These are phyloP conservation scores for Umbellularia californica DNA, from an alignment of 164 flowering plant genomes.

Conservation along the genomic window DNA sequence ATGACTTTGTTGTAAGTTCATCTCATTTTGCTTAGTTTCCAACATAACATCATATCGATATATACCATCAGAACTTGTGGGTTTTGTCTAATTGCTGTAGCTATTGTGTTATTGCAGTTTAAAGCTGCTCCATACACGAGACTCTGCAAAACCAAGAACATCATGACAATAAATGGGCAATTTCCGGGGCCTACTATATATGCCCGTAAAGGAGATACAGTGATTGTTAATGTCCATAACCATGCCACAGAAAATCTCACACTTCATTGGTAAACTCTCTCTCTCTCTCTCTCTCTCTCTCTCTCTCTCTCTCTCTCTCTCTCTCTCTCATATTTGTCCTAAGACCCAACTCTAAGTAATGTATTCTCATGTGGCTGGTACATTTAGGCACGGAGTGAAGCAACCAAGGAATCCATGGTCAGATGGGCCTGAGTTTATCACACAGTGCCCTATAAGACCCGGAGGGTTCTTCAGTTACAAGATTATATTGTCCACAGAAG, in stretches of 20 bases:
- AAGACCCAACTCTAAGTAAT: not conserved
- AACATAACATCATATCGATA: not conserved
- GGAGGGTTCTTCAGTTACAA: too few relatives aligned
- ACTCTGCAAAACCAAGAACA: conserved; percentile 31
- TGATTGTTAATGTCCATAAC: conserved; percentile 22
- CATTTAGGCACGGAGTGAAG: not conserved
- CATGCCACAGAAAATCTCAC: conserved; percentile 24
- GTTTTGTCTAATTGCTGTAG: not conserved
- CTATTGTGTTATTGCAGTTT: conserved; percentile 17
- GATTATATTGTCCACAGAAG: too few relatives aligned
- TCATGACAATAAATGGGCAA: conserved; percentile 34
- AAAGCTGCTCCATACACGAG: conserved; percentile 19
- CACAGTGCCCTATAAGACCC: too few relatives aligned
- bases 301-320: not conserved
- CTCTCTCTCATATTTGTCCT: too few relatives aligned
- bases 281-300: not conserved
- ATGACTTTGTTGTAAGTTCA: not conserved
- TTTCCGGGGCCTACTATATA: conserved; percentile 38
- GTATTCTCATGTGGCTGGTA: not conserved
- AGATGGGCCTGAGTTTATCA: too few relatives aligned
- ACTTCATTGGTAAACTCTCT: conserved; percentile 28
- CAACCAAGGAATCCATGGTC: too few relatives aligned
- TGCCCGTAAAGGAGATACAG: conserved; percentile 27
- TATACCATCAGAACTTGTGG: not conserved
- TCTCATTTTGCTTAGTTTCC: not conserved